These are phyloP conservation scores for Lentinula guzmanii DNA, from an alignment of 768 basidiomycete genomes.

Conservation along the genomic window DNA sequence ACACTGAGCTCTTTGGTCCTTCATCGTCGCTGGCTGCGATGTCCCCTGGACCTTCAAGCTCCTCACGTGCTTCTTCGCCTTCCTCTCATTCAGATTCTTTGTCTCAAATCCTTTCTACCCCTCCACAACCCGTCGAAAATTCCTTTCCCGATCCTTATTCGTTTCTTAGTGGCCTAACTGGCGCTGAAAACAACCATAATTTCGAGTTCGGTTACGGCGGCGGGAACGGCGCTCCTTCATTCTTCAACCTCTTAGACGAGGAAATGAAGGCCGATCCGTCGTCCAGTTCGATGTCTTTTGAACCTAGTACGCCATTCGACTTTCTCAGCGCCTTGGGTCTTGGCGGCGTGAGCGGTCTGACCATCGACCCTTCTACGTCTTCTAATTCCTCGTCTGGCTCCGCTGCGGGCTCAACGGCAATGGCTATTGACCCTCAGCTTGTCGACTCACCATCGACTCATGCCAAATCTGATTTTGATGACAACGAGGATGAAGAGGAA, in stretches of 20 bases:
- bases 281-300: constrained; percentile 17
- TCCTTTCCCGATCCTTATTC: constrained; percentile 28
- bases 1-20: constrained; percentile 3
- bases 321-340: constrained; percentile 9
- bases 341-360: constrained; percentile 27
- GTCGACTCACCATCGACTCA: constrained; percentile 15
- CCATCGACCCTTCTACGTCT: background rate
- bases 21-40: background rate
- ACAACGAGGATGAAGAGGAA: constrained; percentile 26
- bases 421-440: constrained; percentile 71
- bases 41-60: constrained; percentile 15
- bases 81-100: constrained; percentile 28
- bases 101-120: constrained; percentile 36
- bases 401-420: constrained; percentile 25
- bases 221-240: constrained; percentile 12
- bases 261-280: constrained; percentile 32
- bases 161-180: background rate
- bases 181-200: background rate
- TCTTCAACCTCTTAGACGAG: constrained; percentile 43
- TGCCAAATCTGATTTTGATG: constrained; percentile 18
- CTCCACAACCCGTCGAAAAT: constrained; percentile 32
- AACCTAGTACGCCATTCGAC: constrained; percentile 13
- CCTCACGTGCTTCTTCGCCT: constrained; percentile 37
- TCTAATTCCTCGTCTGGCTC: constrained; percentile 16
- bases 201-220: constrained; percentile 1